Conservation (phyloP, 306 rosid genomes). For the Echinosophora koreensis region DNA sequence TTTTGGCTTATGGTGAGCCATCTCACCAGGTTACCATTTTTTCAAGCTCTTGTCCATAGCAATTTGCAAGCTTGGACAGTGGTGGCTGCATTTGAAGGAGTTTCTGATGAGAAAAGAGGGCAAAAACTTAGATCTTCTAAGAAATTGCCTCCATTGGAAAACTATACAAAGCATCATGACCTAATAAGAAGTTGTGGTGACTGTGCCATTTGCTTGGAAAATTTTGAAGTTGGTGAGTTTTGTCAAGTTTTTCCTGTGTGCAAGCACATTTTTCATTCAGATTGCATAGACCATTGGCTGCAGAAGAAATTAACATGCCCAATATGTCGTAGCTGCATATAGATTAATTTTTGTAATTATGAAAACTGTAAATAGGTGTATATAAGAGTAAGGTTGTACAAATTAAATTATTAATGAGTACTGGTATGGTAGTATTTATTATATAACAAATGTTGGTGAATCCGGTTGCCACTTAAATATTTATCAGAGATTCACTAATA, state of each 20-base stretch:
- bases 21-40: background rate
- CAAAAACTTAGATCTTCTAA: conserved; percentile 43
- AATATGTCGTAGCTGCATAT: background rate
- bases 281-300: conserved; percentile 59
- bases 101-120: conserved; percentile 38
- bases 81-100: background rate
- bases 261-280: conserved; percentile 55
- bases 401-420: no score
- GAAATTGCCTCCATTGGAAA: conserved; percentile 49
- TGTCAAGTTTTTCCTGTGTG: conserved; percentile 57
- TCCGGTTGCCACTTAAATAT: no score
- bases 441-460: no score
- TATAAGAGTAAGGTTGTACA: no score
- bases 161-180: conserved; percentile 47
- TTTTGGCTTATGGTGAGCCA: background rate
- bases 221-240: conserved; percentile 43
- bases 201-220: conserved; percentile 60
- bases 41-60: background rate
- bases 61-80: background rate
- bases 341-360: background rate
- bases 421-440: no score
- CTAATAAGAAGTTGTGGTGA: background rate
- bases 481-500: no score
- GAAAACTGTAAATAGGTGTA: no score
- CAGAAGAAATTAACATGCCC: conserved; percentile 48